phyloP scores from a whole-genome alignment of 2,329 filamentous ascomycete genomes.

The Penicillium sp. region DNA sequence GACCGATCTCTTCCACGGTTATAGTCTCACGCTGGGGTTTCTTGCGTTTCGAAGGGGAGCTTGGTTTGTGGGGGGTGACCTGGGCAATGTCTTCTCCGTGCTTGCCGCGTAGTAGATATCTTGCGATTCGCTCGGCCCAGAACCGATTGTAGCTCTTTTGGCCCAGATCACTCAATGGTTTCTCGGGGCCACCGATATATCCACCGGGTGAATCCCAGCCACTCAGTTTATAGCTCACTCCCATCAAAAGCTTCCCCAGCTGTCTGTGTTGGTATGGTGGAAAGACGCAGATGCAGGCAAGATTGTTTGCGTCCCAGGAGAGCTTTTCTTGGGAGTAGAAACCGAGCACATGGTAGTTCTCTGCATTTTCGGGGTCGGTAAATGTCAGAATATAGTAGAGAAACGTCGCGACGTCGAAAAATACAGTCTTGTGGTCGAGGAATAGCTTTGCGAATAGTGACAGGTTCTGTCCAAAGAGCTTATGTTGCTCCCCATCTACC shows the following conservation, averaged over 20 bases:
- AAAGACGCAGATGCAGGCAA: slow-evolving; percentile 94
- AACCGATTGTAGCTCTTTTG: slow-evolving; percentile 79
- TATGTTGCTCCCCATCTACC: slow-evolving; percentile 84
- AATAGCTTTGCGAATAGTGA: slow-evolving; percentile 97
- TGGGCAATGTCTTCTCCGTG: slow-evolving; percentile 29
- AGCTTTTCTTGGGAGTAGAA: slow-evolving; percentile 99
- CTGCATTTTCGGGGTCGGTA: slow-evolving; percentile 53
- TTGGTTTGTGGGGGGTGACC: slow-evolving; percentile 29
- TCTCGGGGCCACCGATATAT: slow-evolving; percentile 87
- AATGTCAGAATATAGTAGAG: slow-evolving; percentile 91
- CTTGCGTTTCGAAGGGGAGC: slow-evolving; percentile 41
- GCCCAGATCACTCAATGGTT: slow-evolving; percentile 85
- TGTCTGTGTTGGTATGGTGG: slow-evolving; percentile 93
- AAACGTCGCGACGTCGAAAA: slow-evolving; percentile 93
- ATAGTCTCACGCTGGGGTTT: slow-evolving; percentile 50
- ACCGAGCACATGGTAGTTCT: slow-evolving; percentile 68
- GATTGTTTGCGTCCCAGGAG: slow-evolving; percentile 97
- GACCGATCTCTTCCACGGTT: slow-evolving; percentile 70
- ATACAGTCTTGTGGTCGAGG: slow-evolving; percentile 96
- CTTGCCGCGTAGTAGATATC: slow-evolving; percentile 55
- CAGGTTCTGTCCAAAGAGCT: slow-evolving; percentile 91
- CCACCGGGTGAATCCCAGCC: slow-evolving; percentile 66
- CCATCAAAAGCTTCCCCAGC: slow-evolving; percentile 85
- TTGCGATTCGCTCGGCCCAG: slow-evolving; percentile 81
- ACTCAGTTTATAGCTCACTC: slow-evolving; percentile 88